These are phyloP conservation scores for Penicillium sp. DNA, from an alignment of 2,329 filamentous ascomycete species.

Conservation along the genomic window DNA sequence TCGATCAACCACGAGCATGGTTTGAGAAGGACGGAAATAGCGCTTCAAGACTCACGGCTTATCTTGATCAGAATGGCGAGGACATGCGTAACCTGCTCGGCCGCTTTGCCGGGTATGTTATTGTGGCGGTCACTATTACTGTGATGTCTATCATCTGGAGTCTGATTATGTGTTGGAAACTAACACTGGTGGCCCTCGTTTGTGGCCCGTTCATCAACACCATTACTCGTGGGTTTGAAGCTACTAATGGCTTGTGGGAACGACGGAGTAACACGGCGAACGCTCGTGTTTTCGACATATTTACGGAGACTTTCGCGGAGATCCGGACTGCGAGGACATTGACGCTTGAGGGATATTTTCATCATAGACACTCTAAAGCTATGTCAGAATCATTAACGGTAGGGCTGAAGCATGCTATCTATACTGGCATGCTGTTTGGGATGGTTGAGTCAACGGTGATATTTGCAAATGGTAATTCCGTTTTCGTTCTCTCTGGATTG, in stretches of 20 bases:
- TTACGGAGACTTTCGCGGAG: slow-evolving; percentile 76
- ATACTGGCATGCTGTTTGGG: slow-evolving; percentile 74
- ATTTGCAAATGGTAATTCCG: slow-evolving; percentile 62
- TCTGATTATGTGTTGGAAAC: slow-evolving; percentile 73
- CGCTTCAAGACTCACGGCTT: slow-evolving; percentile 67
- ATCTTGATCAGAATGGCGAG: slow-evolving; percentile 79
- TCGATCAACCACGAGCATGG: slow-evolving; percentile 78
- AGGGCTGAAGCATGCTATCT: slow-evolving; percentile 68
- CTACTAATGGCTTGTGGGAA: slow-evolving; percentile 74
- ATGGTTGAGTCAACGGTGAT: slow-evolving; percentile 73
- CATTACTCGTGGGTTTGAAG: slow-evolving; percentile 68
- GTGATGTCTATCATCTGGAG: slow-evolving; percentile 74
- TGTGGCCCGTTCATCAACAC: slow-evolving; percentile 69
- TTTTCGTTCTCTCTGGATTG: background rate
- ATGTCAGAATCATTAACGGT: slow-evolving; percentile 59
- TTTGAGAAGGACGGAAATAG: slow-evolving; percentile 73
- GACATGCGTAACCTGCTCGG: slow-evolving; percentile 84
- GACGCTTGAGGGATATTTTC: slow-evolving; percentile 74
- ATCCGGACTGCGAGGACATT: slow-evolving; percentile 78
- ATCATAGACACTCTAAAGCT: slow-evolving; percentile 62
- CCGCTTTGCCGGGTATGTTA: slow-evolving; percentile 72
- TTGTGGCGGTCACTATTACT: slow-evolving; percentile 71
- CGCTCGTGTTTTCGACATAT: slow-evolving; percentile 63
- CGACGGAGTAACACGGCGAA: slow-evolving; percentile 66
- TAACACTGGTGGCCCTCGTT: slow-evolving; percentile 76